Base-by-base conservation (phyloP, 2,329 filamentous ascomycete species). In the Aspergillus aculeatus region DNA sequence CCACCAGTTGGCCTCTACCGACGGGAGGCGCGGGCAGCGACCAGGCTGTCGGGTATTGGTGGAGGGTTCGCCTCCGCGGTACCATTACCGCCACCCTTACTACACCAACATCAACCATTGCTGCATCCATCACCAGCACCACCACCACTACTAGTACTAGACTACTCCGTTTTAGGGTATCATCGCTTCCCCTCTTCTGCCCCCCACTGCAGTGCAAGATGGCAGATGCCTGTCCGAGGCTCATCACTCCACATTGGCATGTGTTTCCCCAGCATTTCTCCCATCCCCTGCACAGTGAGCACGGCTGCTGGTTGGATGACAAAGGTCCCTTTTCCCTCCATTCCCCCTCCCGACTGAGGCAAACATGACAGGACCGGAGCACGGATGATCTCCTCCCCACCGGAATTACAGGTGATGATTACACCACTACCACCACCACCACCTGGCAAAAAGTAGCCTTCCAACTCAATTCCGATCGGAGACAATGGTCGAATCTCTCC, bases 31-130 rank as follows among this genome's bases (percentile, higher is more conserved):
- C 48, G 50, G 54, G 41, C 47, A 61, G 59, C 54, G 16, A 61
- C 64, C 64, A 59, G 50, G 52, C 62, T 64, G 64, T 66, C 64
- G 64, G 26, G 64, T 61, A 56, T 59, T 53, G 52, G 50, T 38
- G 58, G 48, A 41, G 57, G 48, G 54, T 58, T 50, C 44, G 54
- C 26, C 29, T 35, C 32, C 51, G 38, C 11, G 38, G 29, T 35
- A 29, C 32, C 11, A 12, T 12, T 12, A 35, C 32, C 32, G 32
- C 32, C 32, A 35, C 32, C 32, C 14, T 35, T 5, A 12, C 2
- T 16, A 5, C 14, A 29, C 26, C 26, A 29, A 29, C 26, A 23
- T 23, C 23, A 29, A 29, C 26, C 26, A 10, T 7, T 29, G 9
- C 24, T 29, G 26, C 26, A 29, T 29, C 26, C 7, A 10, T 10